Evolutionary conservation across 331 rosid species (phyloP), one percentile per base, ranked within the genome.

Genomic region (Malus hybrid): DNA sequence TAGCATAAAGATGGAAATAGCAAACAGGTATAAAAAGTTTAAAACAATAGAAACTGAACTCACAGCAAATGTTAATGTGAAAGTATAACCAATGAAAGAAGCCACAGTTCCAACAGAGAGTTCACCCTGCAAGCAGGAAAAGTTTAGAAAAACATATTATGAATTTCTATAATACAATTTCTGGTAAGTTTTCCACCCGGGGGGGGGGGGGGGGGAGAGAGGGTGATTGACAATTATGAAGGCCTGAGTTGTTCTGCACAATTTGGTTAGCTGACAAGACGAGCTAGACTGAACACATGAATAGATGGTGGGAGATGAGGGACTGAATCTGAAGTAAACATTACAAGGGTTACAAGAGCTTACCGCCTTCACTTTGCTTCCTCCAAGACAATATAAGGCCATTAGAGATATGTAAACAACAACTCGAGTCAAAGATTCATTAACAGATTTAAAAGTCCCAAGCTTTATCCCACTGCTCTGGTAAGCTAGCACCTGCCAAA

Each of bases 361-460:
- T 83, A 92, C 97, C 83, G 99, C 97, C 86, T 89, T 94, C 79
- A 94, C 99, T 87, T 92, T 94, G 93, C 88, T 91, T 83, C 99
- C 99, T 72, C 99, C 99, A 70, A 95, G 97, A 81, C 88, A 83
- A 80, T 95, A 92, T 32, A 95, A 82, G 65, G 93, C 87, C 65
- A 86, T 57, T 27, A 92, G 82, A 65, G 99, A 95, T 81, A 95
- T 67, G 83, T 89, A 95, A 75, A 94, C 93, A 76, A 96, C 99
- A 74, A 83, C 90, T 82, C 99, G 92, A 65, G 97, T 95, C 84
- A 92, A 76, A 48, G 97, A 92, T 85, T 95, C 97, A 67, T 95
- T 95, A 39, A 89, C 44, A 64, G 99, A 87, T 81, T 89, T 95
- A 75, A 90, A 95, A 77, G 83, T 83, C 66, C 93, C 99, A 70